A percentile compares a stretch with the other conserved stretches of the same genome.
phyloP scores from a whole-genome alignment of 2,329 filamentous ascomycete genomes.

The Neopestalotiopsis sp. region DNA sequence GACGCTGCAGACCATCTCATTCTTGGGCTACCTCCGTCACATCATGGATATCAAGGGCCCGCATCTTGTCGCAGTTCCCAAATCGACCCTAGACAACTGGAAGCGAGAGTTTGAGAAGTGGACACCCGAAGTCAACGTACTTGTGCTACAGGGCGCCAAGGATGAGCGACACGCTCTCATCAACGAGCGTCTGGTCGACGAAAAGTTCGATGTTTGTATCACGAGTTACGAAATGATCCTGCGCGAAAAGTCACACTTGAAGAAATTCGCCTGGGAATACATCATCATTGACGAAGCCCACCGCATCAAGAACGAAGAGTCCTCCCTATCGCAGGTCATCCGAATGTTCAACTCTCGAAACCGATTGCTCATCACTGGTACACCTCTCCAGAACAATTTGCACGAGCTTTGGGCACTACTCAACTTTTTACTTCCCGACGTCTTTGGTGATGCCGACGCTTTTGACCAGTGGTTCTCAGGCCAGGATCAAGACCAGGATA shows the following conservation, averaged over 20 bases:
- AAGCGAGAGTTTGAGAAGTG: constrained; percentile 91
- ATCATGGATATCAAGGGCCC: constrained; percentile 88
- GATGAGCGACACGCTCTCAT: constrained; percentile 90
- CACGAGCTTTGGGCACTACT: constrained; percentile 97
- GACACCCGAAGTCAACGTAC: constrained; percentile 94
- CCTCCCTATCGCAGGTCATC: constrained; percentile 94
- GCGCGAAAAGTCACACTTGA: constrained; percentile 90
- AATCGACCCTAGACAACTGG: constrained; percentile 99
- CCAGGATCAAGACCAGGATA: constrained; percentile 89
- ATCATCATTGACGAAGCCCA: constrained; percentile 99
- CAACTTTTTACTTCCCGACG: constrained; percentile 97
- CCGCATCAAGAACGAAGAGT: constrained; percentile 99
- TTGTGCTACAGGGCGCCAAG: constrained; percentile 93
- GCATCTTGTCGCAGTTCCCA: constrained; percentile 90
- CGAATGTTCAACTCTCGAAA: constrained; percentile 96
- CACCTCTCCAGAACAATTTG: constrained; percentile 95
- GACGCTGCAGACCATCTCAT: constrained; percentile 96
- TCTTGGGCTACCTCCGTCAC: constrained; percentile 92
- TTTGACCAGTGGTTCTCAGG: constrained; percentile 98
- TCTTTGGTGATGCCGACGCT: constrained; percentile 94
- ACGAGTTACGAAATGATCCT: constrained; percentile 99
- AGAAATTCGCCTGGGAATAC: constrained; percentile 99
- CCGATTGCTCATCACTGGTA: constrained; percentile 93
- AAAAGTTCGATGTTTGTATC: constrained; percentile 97
- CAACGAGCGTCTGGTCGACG: constrained; percentile 86